Percentiles rank a stretch among this genome's conserved stretches.
These are phyloP conservation scores for Tolypocladium album DNA, from an alignment of 2,329 filamentous ascomycete species.

Conservation along the genomic window DNA sequence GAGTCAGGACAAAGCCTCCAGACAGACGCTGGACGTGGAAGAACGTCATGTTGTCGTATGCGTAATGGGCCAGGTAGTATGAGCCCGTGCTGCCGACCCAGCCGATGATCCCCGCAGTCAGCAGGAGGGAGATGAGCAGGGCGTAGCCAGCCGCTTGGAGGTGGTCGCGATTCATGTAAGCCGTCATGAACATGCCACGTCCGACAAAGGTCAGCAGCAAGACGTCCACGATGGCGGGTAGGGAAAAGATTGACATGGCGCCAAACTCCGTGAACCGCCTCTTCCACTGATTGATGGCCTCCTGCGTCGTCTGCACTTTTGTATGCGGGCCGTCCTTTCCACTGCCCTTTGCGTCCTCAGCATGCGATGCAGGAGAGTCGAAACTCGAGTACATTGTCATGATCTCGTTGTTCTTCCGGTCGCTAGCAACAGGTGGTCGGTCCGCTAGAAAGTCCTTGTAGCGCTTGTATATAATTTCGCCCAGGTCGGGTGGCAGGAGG, in stretches of 20 bases:
- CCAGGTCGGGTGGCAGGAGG: conserved; percentile 36
- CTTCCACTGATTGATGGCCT: conserved; percentile 8
- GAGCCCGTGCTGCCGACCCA: conserved; percentile 54
- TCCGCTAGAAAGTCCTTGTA: conserved; percentile 16
- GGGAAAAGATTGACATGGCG: conserved; percentile 50
- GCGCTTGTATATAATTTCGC: conserved; percentile 26
- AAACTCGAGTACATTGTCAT: conserved; percentile 23
- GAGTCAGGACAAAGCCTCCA: conserved; percentile 32
- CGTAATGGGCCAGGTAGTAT: conserved; percentile 41
- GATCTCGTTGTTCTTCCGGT: conserved; percentile 15
- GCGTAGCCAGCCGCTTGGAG: conserved; percentile 43
- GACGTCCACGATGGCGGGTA: conserved; percentile 52
- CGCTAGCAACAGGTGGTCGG: conserved; percentile 12
- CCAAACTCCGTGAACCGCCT: conserved; percentile 33
- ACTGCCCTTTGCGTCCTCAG: neutral
- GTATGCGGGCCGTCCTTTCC: neutral
- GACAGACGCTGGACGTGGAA: conserved; percentile 32
- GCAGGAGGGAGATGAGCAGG: conserved; percentile 45
- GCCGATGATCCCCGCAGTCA: conserved; percentile 50
- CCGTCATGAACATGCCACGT: conserved; percentile 49
- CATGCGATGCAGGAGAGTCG: conserved; percentile 7
- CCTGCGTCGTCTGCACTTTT: conserved; percentile 1
- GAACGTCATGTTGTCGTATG: conserved; percentile 29
- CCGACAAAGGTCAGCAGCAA: conserved; percentile 46
- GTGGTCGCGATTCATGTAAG: conserved; percentile 40